phyloP scores from a whole-genome alignment of 2,329 filamentous ascomycete species.

The Emmonsiellopsis sp. region DNA sequence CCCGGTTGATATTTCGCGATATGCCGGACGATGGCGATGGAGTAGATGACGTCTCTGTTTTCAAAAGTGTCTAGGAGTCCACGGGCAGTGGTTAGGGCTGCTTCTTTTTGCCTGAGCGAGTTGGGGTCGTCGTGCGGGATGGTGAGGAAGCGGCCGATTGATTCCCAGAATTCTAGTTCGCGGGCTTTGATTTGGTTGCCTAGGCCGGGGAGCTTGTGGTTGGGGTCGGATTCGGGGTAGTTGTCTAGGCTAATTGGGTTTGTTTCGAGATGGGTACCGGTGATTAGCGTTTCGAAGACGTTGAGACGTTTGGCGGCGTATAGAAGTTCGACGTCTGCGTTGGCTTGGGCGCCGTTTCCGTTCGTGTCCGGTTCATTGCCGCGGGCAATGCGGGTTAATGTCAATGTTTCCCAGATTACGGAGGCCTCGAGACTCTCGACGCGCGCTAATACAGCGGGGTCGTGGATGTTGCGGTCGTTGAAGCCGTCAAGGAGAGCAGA shows the following conservation, averaged over 20 bases:
- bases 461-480: constrained; percentile 29
- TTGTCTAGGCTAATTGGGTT: constrained; percentile 31
- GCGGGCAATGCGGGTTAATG: constrained; percentile 40
- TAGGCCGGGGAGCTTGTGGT: constrained; percentile 5
- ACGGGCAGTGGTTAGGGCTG: constrained; percentile 56
- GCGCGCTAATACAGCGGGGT: constrained; percentile 29
- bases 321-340: constrained; percentile 48
- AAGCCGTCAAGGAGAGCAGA: constrained; percentile 51
- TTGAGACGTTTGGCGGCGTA: constrained; percentile 63
- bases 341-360: constrained; percentile 25
- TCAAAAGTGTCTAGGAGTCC: constrained; percentile 69
- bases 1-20: constrained; percentile 47
- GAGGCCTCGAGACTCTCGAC: constrained; percentile 49
- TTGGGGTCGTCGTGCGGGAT: constrained; percentile 51
- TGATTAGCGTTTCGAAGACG: constrained; percentile 68
- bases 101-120: constrained; percentile 51
- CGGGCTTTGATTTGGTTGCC: constrained; percentile 22
- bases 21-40: constrained; percentile 70
- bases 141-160: constrained; percentile 63
- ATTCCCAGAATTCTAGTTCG: constrained; percentile 75
- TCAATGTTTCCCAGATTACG: constrained; percentile 52
- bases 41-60: constrained; percentile 85
- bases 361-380: constrained; percentile 19
- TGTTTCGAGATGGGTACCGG: constrained; percentile 56
- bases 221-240: constrained; percentile 10